Evolutionary conservation across 192 early-diverging fungal genomes (phyloP).

Genomic region (Coemansia sp.): DNA sequence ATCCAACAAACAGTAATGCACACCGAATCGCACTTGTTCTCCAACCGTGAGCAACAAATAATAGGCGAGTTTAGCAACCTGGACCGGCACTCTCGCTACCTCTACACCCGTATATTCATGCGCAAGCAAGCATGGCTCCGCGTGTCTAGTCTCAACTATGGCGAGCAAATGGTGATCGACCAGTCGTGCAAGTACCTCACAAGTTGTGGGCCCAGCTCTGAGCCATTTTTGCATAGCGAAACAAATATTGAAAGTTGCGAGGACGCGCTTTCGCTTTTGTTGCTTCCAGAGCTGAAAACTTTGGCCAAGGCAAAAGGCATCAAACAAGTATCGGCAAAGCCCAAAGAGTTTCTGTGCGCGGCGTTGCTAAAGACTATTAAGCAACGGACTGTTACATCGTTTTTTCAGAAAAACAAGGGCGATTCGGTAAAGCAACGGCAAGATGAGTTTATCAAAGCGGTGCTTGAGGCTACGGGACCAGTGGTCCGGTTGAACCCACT

Average conservation of each 20-base stretch:
- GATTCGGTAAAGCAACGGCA: constrained; percentile 17
- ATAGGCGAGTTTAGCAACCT: constrained; percentile 26
- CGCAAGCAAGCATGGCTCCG: constrained; percentile 50
- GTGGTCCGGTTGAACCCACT: constrained; percentile 27
- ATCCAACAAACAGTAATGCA: constrained; percentile 37
- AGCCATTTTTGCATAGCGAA: constrained; percentile 32
- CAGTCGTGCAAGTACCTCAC: constrained; percentile 37
- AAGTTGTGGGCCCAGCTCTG: background rate
- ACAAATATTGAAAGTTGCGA: constrained; percentile 16
- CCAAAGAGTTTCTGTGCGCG: constrained; percentile 34
- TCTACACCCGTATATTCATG: constrained; percentile 48
- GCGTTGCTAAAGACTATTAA: constrained; percentile 29
- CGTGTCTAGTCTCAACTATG: constrained; percentile 30
- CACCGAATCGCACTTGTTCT: constrained; percentile 40
- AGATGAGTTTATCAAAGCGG: constrained; percentile 14
- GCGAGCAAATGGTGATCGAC: constrained; percentile 28
- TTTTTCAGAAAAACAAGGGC: constrained; percentile 28
- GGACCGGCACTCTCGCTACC: constrained; percentile 41
- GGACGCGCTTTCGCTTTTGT: constrained; percentile 23
- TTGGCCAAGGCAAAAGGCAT: constrained; percentile 37
- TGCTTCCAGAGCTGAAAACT: constrained; percentile 25
- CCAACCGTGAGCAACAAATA: constrained; percentile 19
- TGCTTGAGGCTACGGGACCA: constrained; percentile 28
- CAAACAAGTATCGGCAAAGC: constrained; percentile 32
- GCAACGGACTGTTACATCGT: constrained; percentile 43